Base-by-base conservation (phyloP, 768 basidiomycete species). In the Hortiboletus flavorubellus region DNA sequence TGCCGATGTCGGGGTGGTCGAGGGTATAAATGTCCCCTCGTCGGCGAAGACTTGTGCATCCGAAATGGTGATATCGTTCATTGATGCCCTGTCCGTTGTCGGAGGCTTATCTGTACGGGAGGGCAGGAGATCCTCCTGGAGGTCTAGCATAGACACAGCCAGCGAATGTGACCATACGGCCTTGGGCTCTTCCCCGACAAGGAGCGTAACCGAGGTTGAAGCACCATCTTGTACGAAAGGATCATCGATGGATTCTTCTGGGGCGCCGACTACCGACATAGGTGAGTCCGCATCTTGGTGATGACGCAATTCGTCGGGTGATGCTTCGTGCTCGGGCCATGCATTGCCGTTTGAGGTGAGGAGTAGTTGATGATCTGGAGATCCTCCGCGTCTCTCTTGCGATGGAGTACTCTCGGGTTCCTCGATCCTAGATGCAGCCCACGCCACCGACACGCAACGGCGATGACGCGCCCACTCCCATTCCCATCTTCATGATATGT, bases 41-140 rank as follows among this genome's bases (percentile, higher is more conserved):
- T 55, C 30, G 7, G 15, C 1, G 12, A 26, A 35, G 15, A 40
- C 23, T 16, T 23, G 51, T 2, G 16, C 31, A 40, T 33, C 9
- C 4, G 26, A 43, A 4, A 26, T 4, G 8, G 33, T 2, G 37
- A 3, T 38, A 29, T 43, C 34, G 14, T 46, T 42, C 8, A 21
- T 21, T 21, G 21, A 21, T 60, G 88, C 90, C 0, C 80, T 93
- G 96, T 21, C 21, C 8, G 41, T 47, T 11, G n/a, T 15, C 21
- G 23, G 34, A 21, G 21, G 21, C 9, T n/a, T 45, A 9, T 49
- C 48, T 39, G 8, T 18, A 15, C 2, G 34, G 15, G 42, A 37
- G 23, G 41, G 16, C 18, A 31, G 48, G 21, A 33, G n/a, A 16
- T 51, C 54, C 14, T 59, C 59, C 9, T 4, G 29, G 0, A 64